phyloP scores from a whole-genome alignment of 106 monocot genomes.

The Narthecium ossifragum region DNA sequence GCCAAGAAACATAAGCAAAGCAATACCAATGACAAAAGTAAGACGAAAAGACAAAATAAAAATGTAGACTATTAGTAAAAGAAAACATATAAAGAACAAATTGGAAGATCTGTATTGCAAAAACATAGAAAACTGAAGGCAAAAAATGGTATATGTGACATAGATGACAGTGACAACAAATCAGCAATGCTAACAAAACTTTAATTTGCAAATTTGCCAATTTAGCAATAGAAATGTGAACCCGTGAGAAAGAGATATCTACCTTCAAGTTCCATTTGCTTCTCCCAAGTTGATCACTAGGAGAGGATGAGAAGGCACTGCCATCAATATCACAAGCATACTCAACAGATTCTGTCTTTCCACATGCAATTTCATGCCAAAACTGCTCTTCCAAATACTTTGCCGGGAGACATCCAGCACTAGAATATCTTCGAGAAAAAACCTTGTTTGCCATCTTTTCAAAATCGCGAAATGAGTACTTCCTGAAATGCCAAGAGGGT shows the following conservation, averaged over 20 bases:
- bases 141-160: no score
- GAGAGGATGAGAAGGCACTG: conserved; percentile 86
- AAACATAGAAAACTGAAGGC: no score
- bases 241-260: background rate
- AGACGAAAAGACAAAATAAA: no score
- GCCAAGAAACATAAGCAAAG: no score
- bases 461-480: conserved; percentile 89
- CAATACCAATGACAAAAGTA: no score
- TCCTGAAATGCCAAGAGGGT: conserved; percentile 37
- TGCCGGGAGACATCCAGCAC: conserved; percentile 67
- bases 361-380: conserved; percentile 89
- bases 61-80: no score
- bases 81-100: no score
- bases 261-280: conserved; percentile 98
- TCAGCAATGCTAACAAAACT: no score
- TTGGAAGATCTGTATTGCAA: no score
- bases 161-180: no score
- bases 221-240: no score
- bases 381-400: conserved; percentile 91
- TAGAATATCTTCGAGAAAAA: conserved; percentile 71
- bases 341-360: conserved; percentile 79
- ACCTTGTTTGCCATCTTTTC: conserved; percentile 96
- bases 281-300: conserved; percentile 76
- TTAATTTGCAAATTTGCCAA: no score
- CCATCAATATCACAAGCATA: conserved; percentile 98